Conservation (phyloP, 805 yeast genomes). For the Candida andamanensis region DNA sequence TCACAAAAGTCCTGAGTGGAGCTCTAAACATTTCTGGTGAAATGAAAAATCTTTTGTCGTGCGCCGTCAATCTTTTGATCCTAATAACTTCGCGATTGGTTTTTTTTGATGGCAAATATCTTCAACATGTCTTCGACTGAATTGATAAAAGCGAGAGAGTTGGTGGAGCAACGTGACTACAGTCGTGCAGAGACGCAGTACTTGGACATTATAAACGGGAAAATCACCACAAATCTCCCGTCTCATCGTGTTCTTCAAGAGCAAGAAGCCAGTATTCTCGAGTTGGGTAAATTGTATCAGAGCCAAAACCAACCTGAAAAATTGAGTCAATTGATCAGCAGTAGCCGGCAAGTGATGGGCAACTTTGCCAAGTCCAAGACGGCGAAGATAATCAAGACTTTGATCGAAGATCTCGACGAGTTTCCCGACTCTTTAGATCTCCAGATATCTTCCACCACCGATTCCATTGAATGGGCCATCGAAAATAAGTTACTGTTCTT, state of each 20-base stretch:
- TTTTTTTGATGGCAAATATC: constrained; percentile 9
- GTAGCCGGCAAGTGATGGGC: constrained; percentile 67
- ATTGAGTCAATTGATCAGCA: constrained; percentile 57
- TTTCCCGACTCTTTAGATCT: constrained; percentile 59
- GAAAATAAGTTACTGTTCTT: constrained; percentile 79
- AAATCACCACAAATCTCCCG: constrained; percentile 5
- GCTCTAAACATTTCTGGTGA: no score
- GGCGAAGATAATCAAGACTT: constrained; percentile 78
- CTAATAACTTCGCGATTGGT: no score
- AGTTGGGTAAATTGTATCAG: constrained; percentile 70
- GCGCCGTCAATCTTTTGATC: no score
- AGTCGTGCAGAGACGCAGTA: constrained; percentile 59
- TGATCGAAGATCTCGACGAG: constrained; percentile 72
- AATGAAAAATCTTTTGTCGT: no score
- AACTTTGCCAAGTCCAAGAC: constrained; percentile 89
- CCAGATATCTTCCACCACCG: constrained; percentile 69
- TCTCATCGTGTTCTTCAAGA: constrained; percentile 28
- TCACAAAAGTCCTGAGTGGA: no score
- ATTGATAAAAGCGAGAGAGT: constrained; percentile 58
- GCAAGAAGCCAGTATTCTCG: constrained; percentile 65
- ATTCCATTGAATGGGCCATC: constrained; percentile 83
- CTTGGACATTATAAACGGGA: constrained; percentile 32
- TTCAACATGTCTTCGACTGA: constrained; percentile 4
- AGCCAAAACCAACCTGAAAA: constrained; percentile 42
- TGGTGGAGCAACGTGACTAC: constrained; percentile 45